Evolutionary conservation across 805 yeast species (phyloP), one percentile per base, ranked within the genome.

Genomic region (Kurtzmaniella cleridarum): DNA sequence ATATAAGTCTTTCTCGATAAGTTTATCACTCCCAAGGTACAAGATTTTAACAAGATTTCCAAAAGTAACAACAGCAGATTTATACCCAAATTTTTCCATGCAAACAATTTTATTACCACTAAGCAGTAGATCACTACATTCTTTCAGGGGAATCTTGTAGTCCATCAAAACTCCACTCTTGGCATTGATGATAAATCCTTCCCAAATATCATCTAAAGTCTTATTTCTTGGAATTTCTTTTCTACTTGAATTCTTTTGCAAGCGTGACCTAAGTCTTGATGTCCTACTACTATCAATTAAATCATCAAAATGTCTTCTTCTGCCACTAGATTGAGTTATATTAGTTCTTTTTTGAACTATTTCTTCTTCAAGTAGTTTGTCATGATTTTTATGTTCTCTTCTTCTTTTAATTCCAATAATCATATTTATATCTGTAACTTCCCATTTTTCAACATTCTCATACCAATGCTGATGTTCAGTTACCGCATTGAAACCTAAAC

Each of bases 401-500:
- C 77, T 66, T 36, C 47, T 47, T 20, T 46, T 53, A 4, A 66
- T 44, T 1, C 95, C 96, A 60, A 86, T 73, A 10, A 87, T 62
- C 67, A 81, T 75, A 55, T 87, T 86, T 52, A 84, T 71, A 48
- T 84, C 95, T 1, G 90, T 84, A 10, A 78, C 59, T 46, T 83
- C 80, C 95, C 95, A 87, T 14, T 80, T 77, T 50, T 79, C 85
- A n/a, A 84, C 79, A 42, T 75, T 62, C 20, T 72, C 71, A 31
- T 79, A 66, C 78, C 86, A 81, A 56, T 79, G 77, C 41, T 77
- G 82, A 36, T 76, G 78, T 51, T 87, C 95, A 14, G 73, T 68
- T 6, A 79, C 87, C 1, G 83, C 76, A 39, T 80, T 86, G 55
- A 88, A 84, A 20, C 96, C 96, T 30, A 84, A 69, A 62, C 96